Evolutionary conservation across 2,329 filamentous ascomycete genomes (phyloP).

Genomic region (Paecilomyces niveus): DNA sequence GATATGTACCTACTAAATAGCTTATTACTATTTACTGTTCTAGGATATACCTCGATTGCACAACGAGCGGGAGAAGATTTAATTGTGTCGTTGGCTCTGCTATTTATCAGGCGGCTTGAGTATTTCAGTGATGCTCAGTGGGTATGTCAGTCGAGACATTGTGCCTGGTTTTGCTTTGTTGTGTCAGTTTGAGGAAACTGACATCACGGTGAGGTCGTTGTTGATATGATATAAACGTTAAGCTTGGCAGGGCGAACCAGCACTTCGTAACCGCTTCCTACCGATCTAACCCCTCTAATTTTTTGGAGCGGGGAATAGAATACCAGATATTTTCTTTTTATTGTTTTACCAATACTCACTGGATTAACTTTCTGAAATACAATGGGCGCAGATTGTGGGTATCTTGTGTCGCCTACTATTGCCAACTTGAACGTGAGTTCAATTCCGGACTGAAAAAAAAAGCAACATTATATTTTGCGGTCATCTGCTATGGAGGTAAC

Average conservation of each 20-base stretch:
- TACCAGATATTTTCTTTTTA: background rate
- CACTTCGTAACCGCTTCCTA: background rate
- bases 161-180: background rate
- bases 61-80: background rate
- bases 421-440: background rate
- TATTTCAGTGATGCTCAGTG: background rate
- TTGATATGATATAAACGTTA: background rate
- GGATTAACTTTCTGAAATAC: background rate
- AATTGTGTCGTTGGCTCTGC: background rate
- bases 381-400: background rate
- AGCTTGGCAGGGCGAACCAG: background rate
- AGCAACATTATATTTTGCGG: background rate
- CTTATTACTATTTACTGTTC: background rate
- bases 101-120: background rate
- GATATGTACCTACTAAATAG: background rate
- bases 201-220: conserved; percentile 14
- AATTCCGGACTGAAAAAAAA: background rate
- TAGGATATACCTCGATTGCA: background rate
- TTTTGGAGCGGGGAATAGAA: background rate
- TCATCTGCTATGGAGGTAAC: background rate
- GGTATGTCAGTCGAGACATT: background rate
- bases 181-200: conserved; percentile 1
- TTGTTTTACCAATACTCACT: background rate
- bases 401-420: background rate
- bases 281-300: background rate